Evolutionary conservation across 305 asterid genomes (phyloP), one percentile per base, ranked within the genome.

Genomic region (Nicotiana rustica): DNA sequence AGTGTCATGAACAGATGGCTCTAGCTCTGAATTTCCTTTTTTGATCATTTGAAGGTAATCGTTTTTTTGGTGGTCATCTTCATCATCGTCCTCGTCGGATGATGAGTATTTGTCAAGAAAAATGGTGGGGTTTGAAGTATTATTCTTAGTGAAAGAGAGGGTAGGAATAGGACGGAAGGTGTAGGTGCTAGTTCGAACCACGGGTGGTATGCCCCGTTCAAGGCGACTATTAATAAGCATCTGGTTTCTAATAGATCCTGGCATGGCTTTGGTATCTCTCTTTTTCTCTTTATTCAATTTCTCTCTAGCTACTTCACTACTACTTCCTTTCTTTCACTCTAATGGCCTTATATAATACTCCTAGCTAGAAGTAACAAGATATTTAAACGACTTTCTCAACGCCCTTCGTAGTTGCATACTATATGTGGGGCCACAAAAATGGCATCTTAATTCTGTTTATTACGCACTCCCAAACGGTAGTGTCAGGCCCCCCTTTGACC

Each of bases 11-110:
- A 44, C 52, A 44, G 52, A 83, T 0, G 91, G 93, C 18, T 95
- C 99, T 2, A 92, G 12, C 88, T 93, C 97, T 7, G 91, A 86
- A 81, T 82, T 87, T 17, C 87, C 92, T 19, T 90, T 90, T 36
- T 86, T 87, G 0, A 89, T 88, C 1, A 85, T 80, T 0, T 61
- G 62, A 0, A 69, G 44, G 77, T 88, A 90, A 7, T 71, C 82
- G n/a, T 55, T 13, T 3, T 80, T 55, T 44, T 8, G 52, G 36
- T 71, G 85, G 4, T 78, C 82, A 13, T 86, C 93, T 44, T 44
- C 52, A 0, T 94, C 92, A 1, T 90, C 93, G 0, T 91, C 93
- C 10, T 88, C 91, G 85, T 89, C 85, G 52, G 52, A 44, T 0
- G 96, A 90, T 21, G 90, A 85, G 31, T 92, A 85, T 2, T 87